Conservation (phyloP, 2,329 filamentous ascomycete genomes). For the Elsinoe fawcettii region DNA sequence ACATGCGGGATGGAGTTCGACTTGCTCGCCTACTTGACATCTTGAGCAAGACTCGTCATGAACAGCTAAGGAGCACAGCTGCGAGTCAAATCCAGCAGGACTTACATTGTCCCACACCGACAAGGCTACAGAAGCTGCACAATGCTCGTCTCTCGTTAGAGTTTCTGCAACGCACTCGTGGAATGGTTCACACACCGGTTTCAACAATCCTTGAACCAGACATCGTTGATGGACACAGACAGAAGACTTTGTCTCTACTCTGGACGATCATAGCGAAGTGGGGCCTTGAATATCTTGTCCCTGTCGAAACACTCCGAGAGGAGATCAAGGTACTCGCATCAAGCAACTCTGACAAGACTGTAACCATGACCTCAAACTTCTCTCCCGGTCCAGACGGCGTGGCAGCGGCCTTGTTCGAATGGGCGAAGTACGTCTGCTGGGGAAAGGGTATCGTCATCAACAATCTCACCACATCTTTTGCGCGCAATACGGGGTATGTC, state of each 20-base stretch:
- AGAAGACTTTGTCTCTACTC: constrained; percentile 54
- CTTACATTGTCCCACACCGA: constrained; percentile 50
- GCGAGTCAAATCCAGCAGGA: constrained; percentile 28
- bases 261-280: constrained; percentile 53
- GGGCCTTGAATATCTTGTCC: constrained; percentile 46
- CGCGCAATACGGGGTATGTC: no score
- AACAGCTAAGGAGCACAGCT: not conserved
- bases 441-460: constrained; percentile 37
- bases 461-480: constrained; percentile 53
- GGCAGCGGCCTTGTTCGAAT: constrained; percentile 43
- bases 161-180: constrained; percentile 41
- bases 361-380: no score
- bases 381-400: constrained; percentile 16
- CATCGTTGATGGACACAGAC: constrained; percentile 56
- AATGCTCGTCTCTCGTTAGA: constrained; percentile 53
- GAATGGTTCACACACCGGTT: constrained; percentile 35
- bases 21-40: constrained; percentile 54
- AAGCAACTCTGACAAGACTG: not conserved
- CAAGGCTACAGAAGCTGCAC: constrained; percentile 49
- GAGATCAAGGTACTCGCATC: not conserved
- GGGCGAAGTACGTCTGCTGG: constrained; percentile 48
- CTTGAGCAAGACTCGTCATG: constrained; percentile 32
- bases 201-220: constrained; percentile 46
- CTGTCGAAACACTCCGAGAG: not conserved
- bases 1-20: constrained; percentile 54